Evolutionary conservation across 352 stramenopile genomes (phyloP), one percentile per base, ranked within the genome.

Genomic region (Globisporangium splendens): DNA sequence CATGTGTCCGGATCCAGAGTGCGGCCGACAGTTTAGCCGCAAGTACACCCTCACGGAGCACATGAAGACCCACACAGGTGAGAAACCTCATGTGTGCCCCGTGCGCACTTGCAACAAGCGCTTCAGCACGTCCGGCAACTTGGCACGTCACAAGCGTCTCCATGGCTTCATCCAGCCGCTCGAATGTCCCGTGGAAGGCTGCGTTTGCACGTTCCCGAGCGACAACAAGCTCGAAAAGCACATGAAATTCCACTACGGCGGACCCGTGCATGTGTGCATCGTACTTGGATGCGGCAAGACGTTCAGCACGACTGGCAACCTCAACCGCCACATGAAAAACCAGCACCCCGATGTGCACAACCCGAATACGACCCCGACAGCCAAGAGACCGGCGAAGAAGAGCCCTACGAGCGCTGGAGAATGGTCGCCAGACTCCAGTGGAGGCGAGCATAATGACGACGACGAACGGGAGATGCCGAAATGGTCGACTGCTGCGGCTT

Each of bases 291-390:
- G 73, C 43, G 75, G 73, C 56, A 86, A 86, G 53, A 83, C 73
- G 15, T 86, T 85, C 56, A 85, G 69, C 48, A 83, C 75, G 1
- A 79, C 68, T 42, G 75, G 75, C 46, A 88, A 86, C 56, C 69
- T 86, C 1, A 81, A 77, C 33, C 70, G 75, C 21, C 75, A 86
- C 61, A 35, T 75, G 22, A 83, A 79, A 46, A 50, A 75, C 39
- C 73, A 83, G 38, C 71, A 77, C 64, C 20, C 22, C 18, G 24
- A 31, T 31, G 24, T 31, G 2, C 24, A 31, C 24, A 31, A 31
- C 24, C 24, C 24, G 24, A 31, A 31, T 5, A 5, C 24, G 2
- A 31, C 24, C 2, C 24, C 24, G 5, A 31, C 24, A 31, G 24
- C 24, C 24, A 31, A 31, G 24, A 31, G 24, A 31, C 24, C 24